Percentiles rank a stretch among this genome's conserved stretches.
Conservation (phyloP, 257 asterid species). For the Nicotiana undulata region DNA sequence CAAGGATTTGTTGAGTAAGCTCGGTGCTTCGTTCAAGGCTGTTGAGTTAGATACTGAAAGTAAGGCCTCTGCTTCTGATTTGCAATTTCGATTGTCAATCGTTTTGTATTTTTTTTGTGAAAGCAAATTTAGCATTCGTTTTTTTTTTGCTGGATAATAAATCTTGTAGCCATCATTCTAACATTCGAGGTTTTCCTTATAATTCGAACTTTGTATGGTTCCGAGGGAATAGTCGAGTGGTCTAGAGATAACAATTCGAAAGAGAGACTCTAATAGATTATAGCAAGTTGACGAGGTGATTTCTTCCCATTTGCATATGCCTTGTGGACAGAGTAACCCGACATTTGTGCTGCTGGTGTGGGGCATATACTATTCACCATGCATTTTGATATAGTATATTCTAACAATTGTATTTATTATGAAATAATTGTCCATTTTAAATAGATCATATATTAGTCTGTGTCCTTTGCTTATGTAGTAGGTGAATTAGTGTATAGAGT, state of each 20-base stretch:
- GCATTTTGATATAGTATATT: no score
- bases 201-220: neutral
- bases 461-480: no score
- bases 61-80: conserved; percentile 15
- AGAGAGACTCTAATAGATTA: neutral
- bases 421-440: no score
- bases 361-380: no score
- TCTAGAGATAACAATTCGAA: neutral
- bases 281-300: neutral
- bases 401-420: no score
- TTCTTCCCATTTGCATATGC: no score
- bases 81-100: neutral
- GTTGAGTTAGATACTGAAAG: conserved; percentile 68
- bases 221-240: neutral
- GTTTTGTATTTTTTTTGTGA: neutral
- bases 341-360: no score
- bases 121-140: neutral
- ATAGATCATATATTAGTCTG: no score
- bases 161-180: neutral
- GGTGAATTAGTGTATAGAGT: no score
- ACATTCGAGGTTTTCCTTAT: neutral
- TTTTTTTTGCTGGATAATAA: neutral
- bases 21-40: conserved; percentile 66
- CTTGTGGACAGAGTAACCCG: no score
- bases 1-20: conserved; percentile 60